A percentile compares a stretch with the other conserved stretches of the same genome.
Evolutionary conservation across 163 green algal species (phyloP).

Genomic region (Scenedesmus sp.): DNA sequence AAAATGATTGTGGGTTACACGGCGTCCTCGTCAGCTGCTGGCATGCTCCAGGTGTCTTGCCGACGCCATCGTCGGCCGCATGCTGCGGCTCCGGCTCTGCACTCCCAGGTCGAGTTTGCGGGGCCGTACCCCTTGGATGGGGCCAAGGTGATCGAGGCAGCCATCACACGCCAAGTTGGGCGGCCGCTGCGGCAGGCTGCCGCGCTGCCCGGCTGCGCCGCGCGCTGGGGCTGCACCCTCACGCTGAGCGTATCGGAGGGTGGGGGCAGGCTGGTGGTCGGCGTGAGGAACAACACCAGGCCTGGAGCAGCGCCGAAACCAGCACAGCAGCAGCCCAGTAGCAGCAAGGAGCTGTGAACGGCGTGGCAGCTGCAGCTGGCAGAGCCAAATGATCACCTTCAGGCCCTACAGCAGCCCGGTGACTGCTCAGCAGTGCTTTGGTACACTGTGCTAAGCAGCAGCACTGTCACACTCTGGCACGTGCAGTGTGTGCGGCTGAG

Average conservation of each 20-base stretch:
- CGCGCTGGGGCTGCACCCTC: slow-evolving; percentile 12
- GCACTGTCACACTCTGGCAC: too few relatives aligned
- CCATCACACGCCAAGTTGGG: slow-evolving; percentile 31
- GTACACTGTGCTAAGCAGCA: neutral
- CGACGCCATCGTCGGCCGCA: too few relatives aligned
- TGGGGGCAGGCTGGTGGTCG: neutral
- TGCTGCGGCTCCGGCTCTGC: neutral
- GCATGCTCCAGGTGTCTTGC: neutral
- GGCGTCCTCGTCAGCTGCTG: neutral
- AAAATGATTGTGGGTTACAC: too few relatives aligned
- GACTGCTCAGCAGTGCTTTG: neutral
- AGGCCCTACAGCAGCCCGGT: too few relatives aligned
- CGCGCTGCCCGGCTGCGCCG: neutral
- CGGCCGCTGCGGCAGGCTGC: slow-evolving; percentile 27
- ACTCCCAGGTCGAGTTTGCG: neutral
- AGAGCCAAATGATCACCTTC: too few relatives aligned
- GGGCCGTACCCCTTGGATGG: slow-evolving; percentile 46
- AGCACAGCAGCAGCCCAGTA: neutral
- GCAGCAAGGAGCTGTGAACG: neutral
- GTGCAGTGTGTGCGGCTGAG: neutral
- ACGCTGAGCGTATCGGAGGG: neutral
- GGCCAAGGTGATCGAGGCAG: slow-evolving; percentile 36
- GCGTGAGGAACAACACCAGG: slow-evolving; percentile 19
- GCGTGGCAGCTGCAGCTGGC: neutral
- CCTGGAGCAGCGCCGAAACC: neutral